Evolutionary conservation across 306 rosid species (phyloP).

Genomic region (Ormosia semicastrata): DNA sequence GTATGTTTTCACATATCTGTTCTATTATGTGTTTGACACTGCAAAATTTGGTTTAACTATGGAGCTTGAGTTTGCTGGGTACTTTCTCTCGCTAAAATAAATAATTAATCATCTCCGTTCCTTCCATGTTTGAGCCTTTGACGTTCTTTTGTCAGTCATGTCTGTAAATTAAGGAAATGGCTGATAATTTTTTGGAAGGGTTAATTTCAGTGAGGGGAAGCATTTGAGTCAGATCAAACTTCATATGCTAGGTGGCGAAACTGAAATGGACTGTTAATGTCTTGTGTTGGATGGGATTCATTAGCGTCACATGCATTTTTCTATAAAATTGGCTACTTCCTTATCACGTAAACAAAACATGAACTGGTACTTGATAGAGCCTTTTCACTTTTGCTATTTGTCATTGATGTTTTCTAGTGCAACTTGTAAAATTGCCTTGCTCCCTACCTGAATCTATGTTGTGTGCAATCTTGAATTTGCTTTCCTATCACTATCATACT

Average conservation of each 20-base stretch:
- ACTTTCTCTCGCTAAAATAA: neutral
- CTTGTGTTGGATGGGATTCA: neutral
- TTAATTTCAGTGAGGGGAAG: neutral
- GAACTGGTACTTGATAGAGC: neutral
- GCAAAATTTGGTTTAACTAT: neutral
- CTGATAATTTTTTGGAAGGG: neutral
- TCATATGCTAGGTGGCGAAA: neutral
- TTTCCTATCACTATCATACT: neutral
- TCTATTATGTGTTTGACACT: neutral
- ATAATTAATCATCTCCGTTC: neutral
- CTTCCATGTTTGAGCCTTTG: neutral
- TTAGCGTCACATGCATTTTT: neutral
- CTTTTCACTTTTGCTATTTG: neutral
- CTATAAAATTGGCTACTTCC: neutral
- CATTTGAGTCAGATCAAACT: neutral
- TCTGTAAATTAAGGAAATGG: neutral
- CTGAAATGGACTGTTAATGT: neutral
- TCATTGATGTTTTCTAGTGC: neutral
- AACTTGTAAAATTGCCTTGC: neutral
- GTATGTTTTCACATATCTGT: slow-evolving; percentile 49
- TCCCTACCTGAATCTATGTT: neutral
- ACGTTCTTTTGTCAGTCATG: neutral
- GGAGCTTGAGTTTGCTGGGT: neutral
- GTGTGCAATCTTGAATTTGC: neutral
- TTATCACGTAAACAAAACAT: neutral